These are phyloP conservation scores for Jimgerdemannia flammicorona DNA, from an alignment of 192 early-diverging fungal genomes.

Conservation along the genomic window DNA sequence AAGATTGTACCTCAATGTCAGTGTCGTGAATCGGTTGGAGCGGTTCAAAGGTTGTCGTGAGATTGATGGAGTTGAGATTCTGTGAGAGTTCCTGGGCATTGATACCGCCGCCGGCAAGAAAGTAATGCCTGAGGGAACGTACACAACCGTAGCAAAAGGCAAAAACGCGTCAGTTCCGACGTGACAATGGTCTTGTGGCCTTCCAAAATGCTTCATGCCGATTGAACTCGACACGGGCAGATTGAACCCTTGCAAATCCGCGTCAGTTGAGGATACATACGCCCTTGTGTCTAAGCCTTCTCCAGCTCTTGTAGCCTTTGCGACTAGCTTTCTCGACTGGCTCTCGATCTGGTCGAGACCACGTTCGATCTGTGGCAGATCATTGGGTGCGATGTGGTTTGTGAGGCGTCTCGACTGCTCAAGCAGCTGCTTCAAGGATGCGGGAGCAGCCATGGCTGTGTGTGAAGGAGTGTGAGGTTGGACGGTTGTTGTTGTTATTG, in stretches of 20 bases:
- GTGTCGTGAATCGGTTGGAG: constrained; percentile 73
- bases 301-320: neutral
- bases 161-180: no score
- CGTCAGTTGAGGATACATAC: neutral
- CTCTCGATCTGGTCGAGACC: constrained; percentile 87
- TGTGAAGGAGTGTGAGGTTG: no score
- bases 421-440: constrained; percentile 52
- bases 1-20: constrained; percentile 60
- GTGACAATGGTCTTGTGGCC: no score
- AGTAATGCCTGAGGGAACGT: constrained; percentile 47
- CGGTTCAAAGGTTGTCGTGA: constrained; percentile 70
- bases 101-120: constrained; percentile 77
- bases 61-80: constrained; percentile 58
- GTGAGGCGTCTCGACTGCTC: constrained; percentile 76
- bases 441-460: constrained; percentile 6
- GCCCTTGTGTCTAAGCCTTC: constrained; percentile 3
- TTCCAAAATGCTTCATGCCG: no score
- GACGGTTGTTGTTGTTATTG: no score
- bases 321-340: constrained; percentile 68
- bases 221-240: no score
- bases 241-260: neutral
- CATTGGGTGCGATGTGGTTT: constrained; percentile 60
- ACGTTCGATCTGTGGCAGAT: constrained; percentile 76
- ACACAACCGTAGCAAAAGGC: no score
- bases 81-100: constrained; percentile 69